Evolutionary conservation across 306 rosid genomes (phyloP), one percentile per base, ranked within the genome.

Genomic region (Pueraria montana): DNA sequence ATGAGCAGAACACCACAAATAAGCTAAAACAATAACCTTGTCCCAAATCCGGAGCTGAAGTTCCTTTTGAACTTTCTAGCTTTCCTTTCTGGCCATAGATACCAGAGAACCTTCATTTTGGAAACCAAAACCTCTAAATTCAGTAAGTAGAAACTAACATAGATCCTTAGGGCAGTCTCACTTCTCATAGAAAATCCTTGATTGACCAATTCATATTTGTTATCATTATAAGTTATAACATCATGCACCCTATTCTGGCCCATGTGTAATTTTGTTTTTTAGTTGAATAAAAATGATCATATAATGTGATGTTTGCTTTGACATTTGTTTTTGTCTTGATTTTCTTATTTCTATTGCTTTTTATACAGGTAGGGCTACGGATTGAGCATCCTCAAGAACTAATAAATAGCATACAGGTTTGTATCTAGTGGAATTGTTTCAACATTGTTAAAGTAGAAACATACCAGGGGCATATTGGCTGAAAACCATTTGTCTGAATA

Each of bases 341-440:
- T 72, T 70, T 66, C 13, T 79, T 14, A 62, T 27, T 46, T 65
- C 49, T 67, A 71, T 63, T 52, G 43, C 42, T 43, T 81, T 78
- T 67, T 71, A 53, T 83, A 82, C 91, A 96, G 99, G 94, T 96
- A 66, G 99, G 99, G 82, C 82, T 96, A 86, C 92, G 99, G 78
- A 88, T 96, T 61, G 99, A 96, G 90, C 99, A 96, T 86, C 98
- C 98, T 85, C 99, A 96, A 75, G 98, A 92, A 82, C 86, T 91
- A 79, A 86, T 96, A 85, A 91, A 96, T 89, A 89, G 80, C 83
- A 87, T 92, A 84, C 98, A 92, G 99, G 98, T 96, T 88, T 53
- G 90, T 84, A 20, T 70, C 61, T 77, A 38, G 38, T 72, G 20
- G 27, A 76, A 17, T 63, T 42, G 52, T 80, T 74, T 45, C 42